Evolutionary conservation across 495 filamentous ascomycete species (phyloP).

Genomic region (Aspergillus homomorphus): DNA sequence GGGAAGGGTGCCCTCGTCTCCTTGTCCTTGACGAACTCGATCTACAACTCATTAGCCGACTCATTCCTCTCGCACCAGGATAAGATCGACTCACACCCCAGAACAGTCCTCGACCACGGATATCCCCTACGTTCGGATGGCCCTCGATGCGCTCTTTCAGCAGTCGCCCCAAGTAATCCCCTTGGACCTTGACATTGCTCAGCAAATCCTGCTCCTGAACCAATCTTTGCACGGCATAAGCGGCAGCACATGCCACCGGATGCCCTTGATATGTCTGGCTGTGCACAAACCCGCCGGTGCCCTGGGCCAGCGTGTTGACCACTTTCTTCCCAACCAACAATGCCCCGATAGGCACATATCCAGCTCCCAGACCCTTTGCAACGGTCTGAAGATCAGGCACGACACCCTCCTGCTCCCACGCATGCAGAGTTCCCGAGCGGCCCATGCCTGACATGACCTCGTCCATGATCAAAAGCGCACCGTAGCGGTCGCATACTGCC

Average conservation of each 20-base stretch:
- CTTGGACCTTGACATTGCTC: slow-evolving; percentile 47
- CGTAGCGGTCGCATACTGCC: slow-evolving; percentile 60
- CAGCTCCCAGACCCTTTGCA: slow-evolving; percentile 66
- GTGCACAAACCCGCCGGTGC: slow-evolving; percentile 53
- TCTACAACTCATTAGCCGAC: slow-evolving; percentile 22
- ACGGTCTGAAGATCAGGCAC: slow-evolving; percentile 65
- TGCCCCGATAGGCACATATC: slow-evolving; percentile 62
- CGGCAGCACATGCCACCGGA: slow-evolving; percentile 54
- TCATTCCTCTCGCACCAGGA: background rate
- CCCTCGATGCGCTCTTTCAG: slow-evolving; percentile 34
- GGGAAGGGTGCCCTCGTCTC: slow-evolving; percentile 54
- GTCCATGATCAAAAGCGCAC: slow-evolving; percentile 67
- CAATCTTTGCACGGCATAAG: slow-evolving; percentile 52
- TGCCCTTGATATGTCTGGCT: slow-evolving; percentile 62
- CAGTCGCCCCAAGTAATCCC: slow-evolving; percentile 36
- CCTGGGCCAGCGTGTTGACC: slow-evolving; percentile 52
- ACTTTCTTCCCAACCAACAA: slow-evolving; percentile 54
- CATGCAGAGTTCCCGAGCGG: slow-evolving; percentile 62
- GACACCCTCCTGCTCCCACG: slow-evolving; percentile 63
- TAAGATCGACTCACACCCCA: slow-evolving; percentile 45
- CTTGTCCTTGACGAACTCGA: slow-evolving; percentile 60
- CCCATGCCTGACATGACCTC: slow-evolving; percentile 83
- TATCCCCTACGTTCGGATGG: slow-evolving; percentile 52
- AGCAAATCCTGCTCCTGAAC: slow-evolving; percentile 47
- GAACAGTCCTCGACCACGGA: slow-evolving; percentile 56